Percentiles rank a stretch among this genome's conserved stretches.
These are phyloP conservation scores for Picochlorum sp. DNA, from an alignment of 139 green algal species.

Conservation along the genomic window DNA sequence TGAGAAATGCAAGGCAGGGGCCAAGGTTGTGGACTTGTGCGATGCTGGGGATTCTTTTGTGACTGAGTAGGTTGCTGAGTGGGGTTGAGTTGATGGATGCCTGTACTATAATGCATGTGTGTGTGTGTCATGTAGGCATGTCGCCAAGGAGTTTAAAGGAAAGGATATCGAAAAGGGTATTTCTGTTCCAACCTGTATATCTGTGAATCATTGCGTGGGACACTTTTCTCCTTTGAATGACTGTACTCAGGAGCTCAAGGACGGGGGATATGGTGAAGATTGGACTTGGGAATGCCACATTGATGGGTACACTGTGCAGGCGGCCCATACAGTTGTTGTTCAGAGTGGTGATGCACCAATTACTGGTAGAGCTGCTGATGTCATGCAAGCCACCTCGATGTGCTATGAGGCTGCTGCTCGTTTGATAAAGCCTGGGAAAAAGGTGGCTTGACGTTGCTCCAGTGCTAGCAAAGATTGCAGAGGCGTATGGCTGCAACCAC, in stretches of 20 bases:
- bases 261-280: conserved; percentile 92
- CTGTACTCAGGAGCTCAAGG: conserved; percentile 59
- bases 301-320: conserved; percentile 88
- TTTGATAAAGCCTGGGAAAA: conserved; percentile 78
- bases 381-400: conserved; percentile 69
- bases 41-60: conserved; percentile 72
- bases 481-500: conserved; percentile 80
- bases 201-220: conserved; percentile 82
- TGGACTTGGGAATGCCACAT: conserved; percentile 94
- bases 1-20: conserved; percentile 64
- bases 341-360: conserved; percentile 35
- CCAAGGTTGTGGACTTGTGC: conserved; percentile 87
- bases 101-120: too few relatives aligned
- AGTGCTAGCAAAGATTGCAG: conserved; percentile 61
- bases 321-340: conserved; percentile 77
- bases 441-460: conserved; percentile 62
- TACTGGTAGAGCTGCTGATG: conserved; percentile 74
- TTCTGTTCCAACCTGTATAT: conserved; percentile 93
- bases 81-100: neutral
- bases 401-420: conserved; percentile 81
- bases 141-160: conserved; percentile 83
- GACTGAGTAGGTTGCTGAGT: conserved; percentile 45
- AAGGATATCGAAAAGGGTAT: conserved; percentile 95
- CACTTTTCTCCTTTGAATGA: conserved; percentile 80
- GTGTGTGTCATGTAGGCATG: conserved; percentile 45